phyloP scores from a whole-genome alignment of 2,329 filamentous ascomycete genomes.

The Aciculosporium take region DNA sequence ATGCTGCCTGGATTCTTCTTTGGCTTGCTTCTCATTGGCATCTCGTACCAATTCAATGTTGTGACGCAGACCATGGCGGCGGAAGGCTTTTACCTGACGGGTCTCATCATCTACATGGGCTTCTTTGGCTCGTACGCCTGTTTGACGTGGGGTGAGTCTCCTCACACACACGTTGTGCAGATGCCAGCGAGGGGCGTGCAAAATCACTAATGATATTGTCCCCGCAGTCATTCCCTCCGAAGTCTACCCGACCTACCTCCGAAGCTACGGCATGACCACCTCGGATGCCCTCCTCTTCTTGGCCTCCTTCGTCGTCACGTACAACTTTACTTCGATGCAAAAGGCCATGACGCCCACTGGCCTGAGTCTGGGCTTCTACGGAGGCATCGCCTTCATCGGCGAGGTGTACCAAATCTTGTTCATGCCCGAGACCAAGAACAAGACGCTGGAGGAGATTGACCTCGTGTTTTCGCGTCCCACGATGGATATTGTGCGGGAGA shows the following conservation, averaged over 20 bases:
- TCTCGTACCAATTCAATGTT: conserved; percentile 43
- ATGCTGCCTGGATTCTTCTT: conserved; percentile 62
- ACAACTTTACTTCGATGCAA: conserved; percentile 62
- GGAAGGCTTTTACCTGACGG: conserved; percentile 49
- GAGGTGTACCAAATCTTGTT: conserved; percentile 62
- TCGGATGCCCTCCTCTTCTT: conserved; percentile 56
- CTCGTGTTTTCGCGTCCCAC: conserved; percentile 51
- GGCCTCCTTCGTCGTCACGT: conserved; percentile 58
- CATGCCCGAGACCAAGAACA: conserved; percentile 63
- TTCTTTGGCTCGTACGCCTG: conserved; percentile 55
- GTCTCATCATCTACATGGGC: conserved; percentile 53
- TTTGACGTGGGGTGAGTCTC: conserved; percentile 38
- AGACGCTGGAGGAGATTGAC: conserved; percentile 56
- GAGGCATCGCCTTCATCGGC: conserved; percentile 55
- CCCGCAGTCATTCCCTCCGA: conserved; percentile 46
- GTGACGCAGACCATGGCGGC: conserved; percentile 30
- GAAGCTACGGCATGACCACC: conserved; percentile 60
- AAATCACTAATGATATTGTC: not conserved
- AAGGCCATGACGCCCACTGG: conserved; percentile 51
- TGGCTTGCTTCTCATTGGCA: conserved; percentile 51
- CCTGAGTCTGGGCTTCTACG: conserved; percentile 56
- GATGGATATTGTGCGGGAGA: conserved; percentile 45
- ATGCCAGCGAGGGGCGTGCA: too few species aligned
- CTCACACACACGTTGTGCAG: too few species aligned
- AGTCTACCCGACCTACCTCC: conserved; percentile 58